These are phyloP conservation scores for Tricholoma sp. DNA, from an alignment of 768 basidiomycete genomes.

Conservation along the genomic window DNA sequence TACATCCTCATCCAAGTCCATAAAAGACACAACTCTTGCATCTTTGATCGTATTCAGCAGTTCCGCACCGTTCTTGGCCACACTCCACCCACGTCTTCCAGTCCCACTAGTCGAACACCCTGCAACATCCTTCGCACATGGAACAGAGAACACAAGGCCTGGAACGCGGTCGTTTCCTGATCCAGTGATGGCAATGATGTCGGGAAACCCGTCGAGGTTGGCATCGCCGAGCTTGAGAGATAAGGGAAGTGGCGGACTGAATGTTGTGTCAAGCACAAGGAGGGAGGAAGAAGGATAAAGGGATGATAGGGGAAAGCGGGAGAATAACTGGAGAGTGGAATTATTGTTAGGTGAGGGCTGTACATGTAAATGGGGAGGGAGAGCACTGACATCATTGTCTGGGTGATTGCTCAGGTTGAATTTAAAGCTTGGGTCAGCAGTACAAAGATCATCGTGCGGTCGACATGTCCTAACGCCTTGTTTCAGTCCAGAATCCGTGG, in stretches of 20 bases:
- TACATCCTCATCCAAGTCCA: conserved; percentile 96
- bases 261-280: conserved; percentile 64
- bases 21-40: conserved; percentile 69
- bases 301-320: conserved; percentile 57
- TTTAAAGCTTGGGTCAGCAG: conserved; percentile 71
- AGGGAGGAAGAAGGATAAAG: conserved; percentile 57
- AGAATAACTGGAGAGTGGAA: conserved; percentile 46
- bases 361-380: neutral
- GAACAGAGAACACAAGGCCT: conserved; percentile 57
- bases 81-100: conserved; percentile 64
- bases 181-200: conserved; percentile 60
- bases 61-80: conserved; percentile 49
- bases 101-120: conserved; percentile 51
- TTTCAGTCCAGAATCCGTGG: conserved; percentile 43
- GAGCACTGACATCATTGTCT: conserved; percentile 44
- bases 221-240: conserved; percentile 83
- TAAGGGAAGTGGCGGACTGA: conserved; percentile 64
- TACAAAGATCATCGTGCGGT: conserved; percentile 75
- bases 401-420: conserved; percentile 57
- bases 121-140: conserved; percentile 46
- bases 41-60: conserved; percentile 66
- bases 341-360: neutral
- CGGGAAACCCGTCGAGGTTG: conserved; percentile 93
- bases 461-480: conserved; percentile 60
- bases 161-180: conserved; percentile 45